Conservation (phyloP, 1,139 yeast species). For the Diutina rugosa region DNA sequence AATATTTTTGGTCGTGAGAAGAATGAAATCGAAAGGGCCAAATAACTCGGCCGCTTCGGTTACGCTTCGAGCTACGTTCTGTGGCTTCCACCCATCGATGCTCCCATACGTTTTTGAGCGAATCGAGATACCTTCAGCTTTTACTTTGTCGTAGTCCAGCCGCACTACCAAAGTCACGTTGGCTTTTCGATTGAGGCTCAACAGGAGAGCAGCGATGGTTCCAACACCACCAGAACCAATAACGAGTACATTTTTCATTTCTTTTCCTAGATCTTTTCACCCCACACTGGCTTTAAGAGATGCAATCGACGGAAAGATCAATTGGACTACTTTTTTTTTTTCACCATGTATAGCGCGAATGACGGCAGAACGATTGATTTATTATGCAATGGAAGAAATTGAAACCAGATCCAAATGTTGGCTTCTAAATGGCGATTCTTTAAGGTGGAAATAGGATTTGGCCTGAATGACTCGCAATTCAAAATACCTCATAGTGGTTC, state of each 20-base stretch:
- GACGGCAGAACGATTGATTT: neutral
- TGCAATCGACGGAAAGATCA: neutral
- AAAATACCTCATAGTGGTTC: slow-evolving; percentile 24
- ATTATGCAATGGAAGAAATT: neutral
- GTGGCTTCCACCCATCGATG: slow-evolving; percentile 41
- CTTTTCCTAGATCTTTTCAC: neutral
- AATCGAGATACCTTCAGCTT: slow-evolving; percentile 41
- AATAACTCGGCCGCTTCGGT: slow-evolving; percentile 25
- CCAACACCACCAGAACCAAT: slow-evolving; percentile 74
- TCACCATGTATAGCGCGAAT: neutral
- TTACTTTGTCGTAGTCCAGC: slow-evolving; percentile 48
- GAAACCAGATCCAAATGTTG: neutral
- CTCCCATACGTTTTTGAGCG: slow-evolving; percentile 52
- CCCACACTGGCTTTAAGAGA: neutral
- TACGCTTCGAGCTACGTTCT: slow-evolving; percentile 25
- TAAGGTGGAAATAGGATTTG: neutral
- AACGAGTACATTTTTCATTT: slow-evolving; percentile 19
- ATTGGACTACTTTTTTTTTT: neutral
- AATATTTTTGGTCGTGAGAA: slow-evolving; percentile 60
- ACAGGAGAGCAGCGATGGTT: slow-evolving; percentile 49
- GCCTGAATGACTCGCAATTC: slow-evolving; percentile 29
- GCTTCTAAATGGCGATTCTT: neutral
- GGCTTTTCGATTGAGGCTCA: slow-evolving; percentile 29
- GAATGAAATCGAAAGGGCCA: slow-evolving; percentile 52
- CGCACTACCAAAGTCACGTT: slow-evolving; percentile 52